Evolutionary conservation across 2,329 filamentous ascomycete species (phyloP), one percentile per base, ranked within the genome.

Genomic region (Penicillium sp.): DNA sequence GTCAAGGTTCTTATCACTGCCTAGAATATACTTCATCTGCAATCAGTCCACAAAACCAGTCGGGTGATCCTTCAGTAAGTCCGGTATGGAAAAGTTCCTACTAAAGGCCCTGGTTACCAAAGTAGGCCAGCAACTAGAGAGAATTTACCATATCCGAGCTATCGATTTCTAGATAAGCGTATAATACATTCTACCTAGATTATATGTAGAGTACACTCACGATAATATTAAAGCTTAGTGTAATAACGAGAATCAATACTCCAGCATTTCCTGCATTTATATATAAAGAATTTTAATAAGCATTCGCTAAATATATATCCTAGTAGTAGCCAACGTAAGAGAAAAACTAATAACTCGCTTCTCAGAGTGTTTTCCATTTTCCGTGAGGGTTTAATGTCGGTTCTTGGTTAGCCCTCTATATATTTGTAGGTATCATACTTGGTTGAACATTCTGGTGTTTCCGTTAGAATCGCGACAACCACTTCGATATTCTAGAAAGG

Each of bases 31-130:
- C 8, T 15, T 33, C 31, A 33, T 44, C 23, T 49, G 10, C 13
- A 2, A 54, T 5, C 21, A 55, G 29, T 58, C 49, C 29, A 52
- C 29, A 47, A 49, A 60, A 47, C 49, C 50, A 55, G 29, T 45
- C 21, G 7, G 39, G 50, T 23, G 45, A 54, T 47, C 12, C 50
- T 31, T 54, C 39, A 6, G n/a, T 47, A 38, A 49, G 23, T 29
- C 47, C 45, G 6, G 6, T 47, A 54, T 27, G 15, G 13, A 60
- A 60, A 44, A 45, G 47, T 35, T 44, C 41, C 5, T 53, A 44
- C 50, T 35, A 51, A 41, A 58, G 33, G 2, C 27, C 49, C 23
- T 60, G 9, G 47, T 49, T 58, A 38, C 27, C 47, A 12, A 60
- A 12, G 8, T 17, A 21, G 6, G 4, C 13, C 6, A 27, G 10